phyloP scores from a whole-genome alignment of 1,139 yeast genomes.

The Candida sanyaensis region DNA sequence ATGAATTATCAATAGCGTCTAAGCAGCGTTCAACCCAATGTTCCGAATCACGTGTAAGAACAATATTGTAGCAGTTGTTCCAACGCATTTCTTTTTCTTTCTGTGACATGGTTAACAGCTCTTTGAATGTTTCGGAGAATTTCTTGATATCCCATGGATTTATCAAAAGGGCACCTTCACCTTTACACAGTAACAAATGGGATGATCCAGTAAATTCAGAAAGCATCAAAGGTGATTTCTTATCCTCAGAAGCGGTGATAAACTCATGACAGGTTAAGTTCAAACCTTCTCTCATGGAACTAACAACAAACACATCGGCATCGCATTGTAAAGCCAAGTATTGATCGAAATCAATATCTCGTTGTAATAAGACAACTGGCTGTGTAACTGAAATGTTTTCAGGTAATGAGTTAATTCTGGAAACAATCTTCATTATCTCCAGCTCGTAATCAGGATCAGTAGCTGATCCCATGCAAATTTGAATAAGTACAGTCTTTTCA shows the following conservation, averaged over 20 bases:
- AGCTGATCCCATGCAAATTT: slow-evolving; percentile 64
- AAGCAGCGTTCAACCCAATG: slow-evolving; percentile 72
- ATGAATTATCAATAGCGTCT: slow-evolving; percentile 56
- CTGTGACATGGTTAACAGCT: slow-evolving; percentile 62
- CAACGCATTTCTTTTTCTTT: slow-evolving; percentile 64
- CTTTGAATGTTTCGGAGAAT: slow-evolving; percentile 61
- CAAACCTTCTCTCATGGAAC: slow-evolving; percentile 95
- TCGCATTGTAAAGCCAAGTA: slow-evolving; percentile 83
- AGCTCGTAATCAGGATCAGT: slow-evolving; percentile 62
- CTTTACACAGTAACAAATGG: slow-evolving; percentile 53
- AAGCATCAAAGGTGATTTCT: slow-evolving; percentile 78
- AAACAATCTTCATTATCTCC: slow-evolving; percentile 76
- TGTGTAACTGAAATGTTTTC: slow-evolving; percentile 74
- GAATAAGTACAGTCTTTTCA: slow-evolving; percentile 72
- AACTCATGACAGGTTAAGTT: slow-evolving; percentile 95
- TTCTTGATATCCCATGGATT: slow-evolving; percentile 88
- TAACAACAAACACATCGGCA: slow-evolving; percentile 85
- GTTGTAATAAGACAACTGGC: slow-evolving; percentile 85
- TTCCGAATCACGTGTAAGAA: slow-evolving; percentile 67
- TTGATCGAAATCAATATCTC: slow-evolving; percentile 86
- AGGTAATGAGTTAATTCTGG: slow-evolving; percentile 77
- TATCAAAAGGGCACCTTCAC: slow-evolving; percentile 70
- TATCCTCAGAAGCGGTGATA: slow-evolving; percentile 70
- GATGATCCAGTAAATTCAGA: slow-evolving; percentile 98
- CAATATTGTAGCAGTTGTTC: slow-evolving; percentile 58